Base-by-base conservation (phyloP, 495 filamentous ascomycete species). In the Astrothelium subdiscretum region DNA sequence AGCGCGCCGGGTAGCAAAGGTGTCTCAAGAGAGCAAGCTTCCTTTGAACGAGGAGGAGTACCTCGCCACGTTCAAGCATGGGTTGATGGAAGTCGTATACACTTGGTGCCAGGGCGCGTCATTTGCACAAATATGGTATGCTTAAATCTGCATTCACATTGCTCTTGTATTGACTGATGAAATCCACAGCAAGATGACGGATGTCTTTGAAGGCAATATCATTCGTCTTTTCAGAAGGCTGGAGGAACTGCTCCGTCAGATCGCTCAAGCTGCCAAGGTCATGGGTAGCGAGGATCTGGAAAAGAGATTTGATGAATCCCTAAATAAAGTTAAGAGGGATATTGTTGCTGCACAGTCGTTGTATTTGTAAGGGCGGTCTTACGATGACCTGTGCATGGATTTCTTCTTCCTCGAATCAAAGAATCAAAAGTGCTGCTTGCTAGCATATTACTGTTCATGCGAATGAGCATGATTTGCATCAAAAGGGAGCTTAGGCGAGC, bases 271-370 rank as follows among this genome's bases (percentile, higher is more conserved):
- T 43, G 83, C 87, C 65, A 96, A 95, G 75, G 92, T 96, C 59
- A 98, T 98, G 95, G 94, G 94, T 60, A 96, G 86, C 71, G 88
- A 96, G 65, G 94, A 97, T 63, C 79, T 98, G 59, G 85, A 91
- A 73, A 76, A 84, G 68, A 97, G 89, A 71, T 98, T 98, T 67
- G 90, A 95, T 72, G 77, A 82, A 61, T 85, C 88, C 35, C 76
- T 98, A 67, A 77, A 78, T 54, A 95, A 95, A 83, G 85, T 97
- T 22, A 83, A 86, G 75, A 80, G 94, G 68, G 91, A 96, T 71
- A 91, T 97, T 72, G 92, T 97, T 62, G 90, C 92, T 58, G 91
- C 92, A 66, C 91, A 96, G 78, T 90, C 86, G 62, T 74, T 97
- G 68, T 97, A 97, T 71, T 77, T 97, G 72, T 96, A 77, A 76